Conservation (phyloP, 768 basidiomycete species). For the Calocybe gangraenosa region DNA sequence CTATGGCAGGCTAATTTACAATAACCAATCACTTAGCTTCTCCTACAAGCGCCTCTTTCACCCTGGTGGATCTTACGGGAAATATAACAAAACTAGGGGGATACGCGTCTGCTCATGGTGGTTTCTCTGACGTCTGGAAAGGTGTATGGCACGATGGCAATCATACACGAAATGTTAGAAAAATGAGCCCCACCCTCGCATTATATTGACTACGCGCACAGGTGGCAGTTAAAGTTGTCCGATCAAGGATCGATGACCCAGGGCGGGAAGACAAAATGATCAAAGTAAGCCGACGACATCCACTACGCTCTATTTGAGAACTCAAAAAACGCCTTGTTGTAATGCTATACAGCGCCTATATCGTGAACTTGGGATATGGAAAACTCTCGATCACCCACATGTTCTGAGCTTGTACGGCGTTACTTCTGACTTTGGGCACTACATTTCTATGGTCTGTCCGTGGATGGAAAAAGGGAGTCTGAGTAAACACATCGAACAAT, state of each 20-base stretch:
- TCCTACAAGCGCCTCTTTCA: conserved; percentile 1
- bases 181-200: too few relatives aligned
- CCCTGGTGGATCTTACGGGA: conserved; percentile 27
- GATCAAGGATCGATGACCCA: conserved; percentile 28
- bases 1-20: background rate
- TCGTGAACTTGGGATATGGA: conserved; percentile 35
- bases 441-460: conserved; percentile 35
- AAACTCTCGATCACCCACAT: conserved; percentile 33
- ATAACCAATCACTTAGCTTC: background rate
- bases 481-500: conserved; percentile 31
- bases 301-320: too few relatives aligned
- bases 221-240: conserved; percentile 37
- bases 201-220: background rate
- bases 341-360: conserved; percentile 24
- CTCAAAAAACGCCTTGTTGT: background rate
- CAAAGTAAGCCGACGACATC: conserved; percentile 23
- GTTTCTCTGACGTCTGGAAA: conserved; percentile 41
- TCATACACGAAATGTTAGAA: conserved; percentile 14
- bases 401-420: conserved; percentile 32
- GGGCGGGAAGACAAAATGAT: conserved; percentile 27
- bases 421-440: conserved; percentile 32
- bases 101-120: conserved; percentile 36
- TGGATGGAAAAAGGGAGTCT: conserved; percentile 37
- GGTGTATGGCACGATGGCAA: conserved; percentile 28
- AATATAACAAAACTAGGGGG: conserved; percentile 25